Evolutionary conservation across 2,329 filamentous ascomycete genomes (phyloP).

Genomic region (Talaromyces pinophilus): DNA sequence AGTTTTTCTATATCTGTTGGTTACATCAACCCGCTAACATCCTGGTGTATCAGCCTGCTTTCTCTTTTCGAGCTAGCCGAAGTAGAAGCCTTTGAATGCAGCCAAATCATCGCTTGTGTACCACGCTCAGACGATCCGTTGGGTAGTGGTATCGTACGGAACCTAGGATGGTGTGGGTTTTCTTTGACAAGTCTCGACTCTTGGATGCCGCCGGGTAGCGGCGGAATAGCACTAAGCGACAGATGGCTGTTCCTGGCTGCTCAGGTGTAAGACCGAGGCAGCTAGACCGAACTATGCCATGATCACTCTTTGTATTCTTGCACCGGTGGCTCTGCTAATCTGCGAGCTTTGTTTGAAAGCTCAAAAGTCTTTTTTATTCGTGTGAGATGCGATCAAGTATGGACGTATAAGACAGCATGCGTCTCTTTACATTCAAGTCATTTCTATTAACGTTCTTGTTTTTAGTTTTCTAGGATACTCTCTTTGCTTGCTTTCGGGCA

Average conservation of each 20-base stretch:
- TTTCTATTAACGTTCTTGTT: neutral
- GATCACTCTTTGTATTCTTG: neutral
- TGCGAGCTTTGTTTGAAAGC: neutral
- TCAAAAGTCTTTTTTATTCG: neutral
- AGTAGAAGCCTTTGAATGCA: slow-evolving; percentile 69
- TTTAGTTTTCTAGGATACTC: neutral
- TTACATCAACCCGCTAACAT: neutral
- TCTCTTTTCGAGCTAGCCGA: slow-evolving; percentile 86
- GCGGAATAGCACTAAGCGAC: slow-evolving; percentile 67
- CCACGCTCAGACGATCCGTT: slow-evolving; percentile 67
- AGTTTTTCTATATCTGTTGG: slow-evolving; percentile 40
- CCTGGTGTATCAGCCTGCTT: slow-evolving; percentile 64
- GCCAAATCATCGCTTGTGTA: slow-evolving; percentile 76
- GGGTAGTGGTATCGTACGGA: slow-evolving; percentile 69
- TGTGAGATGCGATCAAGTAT: neutral
- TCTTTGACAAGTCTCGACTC: slow-evolving; percentile 76
- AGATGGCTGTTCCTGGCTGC: slow-evolving; percentile 86
- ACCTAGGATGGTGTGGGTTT: slow-evolving; percentile 91
- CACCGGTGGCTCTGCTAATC: neutral
- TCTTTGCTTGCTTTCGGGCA: neutral
- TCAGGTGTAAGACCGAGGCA: slow-evolving; percentile 64
- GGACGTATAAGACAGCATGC: neutral
- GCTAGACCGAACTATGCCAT: neutral
- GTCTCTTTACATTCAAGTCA: neutral
- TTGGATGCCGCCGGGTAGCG: slow-evolving; percentile 60